Base-by-base conservation (phyloP, 768 basidiomycete species). In the Scleroderma citrinum region DNA sequence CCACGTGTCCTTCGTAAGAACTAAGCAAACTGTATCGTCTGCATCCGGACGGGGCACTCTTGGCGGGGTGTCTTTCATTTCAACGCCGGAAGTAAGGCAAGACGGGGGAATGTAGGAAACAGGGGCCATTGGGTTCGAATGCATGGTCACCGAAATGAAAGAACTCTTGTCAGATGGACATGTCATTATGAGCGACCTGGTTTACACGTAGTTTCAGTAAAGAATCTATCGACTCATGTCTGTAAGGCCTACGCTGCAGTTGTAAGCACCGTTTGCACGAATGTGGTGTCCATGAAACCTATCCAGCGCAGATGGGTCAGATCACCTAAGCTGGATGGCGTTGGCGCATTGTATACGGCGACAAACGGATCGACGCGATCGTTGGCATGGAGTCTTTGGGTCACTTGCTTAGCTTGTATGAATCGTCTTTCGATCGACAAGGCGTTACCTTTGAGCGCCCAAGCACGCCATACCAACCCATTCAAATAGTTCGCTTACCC, bases 381-480 rank as follows among this genome's bases (percentile, higher is more conserved):
- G 55, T 80, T 80, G 4, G 71, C 77, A 32, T 69, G 62, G 5
- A 89, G 60, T 56, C 87, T 89, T 52, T 12, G 3, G 14, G 12
- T 19, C 41, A 2, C 30, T 13, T 17, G 11, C 32, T 46, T n/a
- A 46, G 24, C 37, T 35, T 38, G 16, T 11, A 12, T 14, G 32
- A 36, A 37, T 30, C 21, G 7, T 45, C 26, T 8, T n/a, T 44
- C 26, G n/a, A 39, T 34, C 24, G 16, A 19, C 19, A 21, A 35
- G 21, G 42, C 53, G 51, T 6, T 51, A 83, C 87, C 87, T 72
- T 59, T 85, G 82, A 2, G 87, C 71, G 13, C 80, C 83, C 5
- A 88, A 58, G 49, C 71, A 72, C 3, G 79, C 82, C 78, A 88
- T 76, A 7, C 85, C 87, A 7, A 80, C 71, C 87, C 87, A 89